phyloP scores from a whole-genome alignment of 176 grass and related monocot genomes.

The Ensete glaucum region DNA sequence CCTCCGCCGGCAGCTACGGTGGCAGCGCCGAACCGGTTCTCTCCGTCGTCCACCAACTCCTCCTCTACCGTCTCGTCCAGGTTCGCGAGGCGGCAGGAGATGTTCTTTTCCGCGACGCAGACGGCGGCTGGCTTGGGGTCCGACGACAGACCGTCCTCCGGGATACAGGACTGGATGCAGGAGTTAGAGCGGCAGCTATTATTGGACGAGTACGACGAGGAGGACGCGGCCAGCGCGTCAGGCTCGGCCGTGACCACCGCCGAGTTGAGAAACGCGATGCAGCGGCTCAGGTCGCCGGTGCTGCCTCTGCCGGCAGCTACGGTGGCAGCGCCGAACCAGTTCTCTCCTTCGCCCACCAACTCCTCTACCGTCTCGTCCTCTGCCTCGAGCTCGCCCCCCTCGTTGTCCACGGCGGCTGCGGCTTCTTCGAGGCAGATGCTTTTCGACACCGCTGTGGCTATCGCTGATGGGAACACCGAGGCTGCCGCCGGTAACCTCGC shows the following conservation, averaged over 20 bases:
- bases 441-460: slow-evolving; percentile 45
- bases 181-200: slow-evolving; percentile 90
- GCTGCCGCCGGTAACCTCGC: slow-evolving; percentile 38
- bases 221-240: slow-evolving; percentile 42
- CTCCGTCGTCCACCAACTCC: slow-evolving; percentile 56
- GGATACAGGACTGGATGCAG: slow-evolving; percentile 38
- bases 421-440: slow-evolving; percentile 38
- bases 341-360: slow-evolving; percentile 52
- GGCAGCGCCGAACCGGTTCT: slow-evolving; percentile 24
- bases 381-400: slow-evolving; percentile 59
- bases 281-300: slow-evolving; percentile 40
- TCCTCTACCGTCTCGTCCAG: slow-evolving; percentile 46
- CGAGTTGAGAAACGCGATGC: slow-evolving; percentile 76
- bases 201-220: slow-evolving; percentile 56
- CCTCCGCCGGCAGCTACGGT: slow-evolving; percentile 20
- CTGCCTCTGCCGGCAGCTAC: slow-evolving; percentile 19
- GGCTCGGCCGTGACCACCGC: slow-evolving; percentile 57
- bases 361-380: slow-evolving; percentile 71
- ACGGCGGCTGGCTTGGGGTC: not conserved
- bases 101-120: slow-evolving; percentile 18
- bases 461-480: slow-evolving; percentile 57
- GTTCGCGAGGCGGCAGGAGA: slow-evolving; percentile 26
- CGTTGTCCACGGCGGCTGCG: slow-evolving; percentile 8
- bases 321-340: slow-evolving; percentile 17
- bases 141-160: slow-evolving; percentile 11